phyloP scores from a whole-genome alignment of 2,329 filamentous ascomycete genomes.

The Sporothrix inflata region DNA sequence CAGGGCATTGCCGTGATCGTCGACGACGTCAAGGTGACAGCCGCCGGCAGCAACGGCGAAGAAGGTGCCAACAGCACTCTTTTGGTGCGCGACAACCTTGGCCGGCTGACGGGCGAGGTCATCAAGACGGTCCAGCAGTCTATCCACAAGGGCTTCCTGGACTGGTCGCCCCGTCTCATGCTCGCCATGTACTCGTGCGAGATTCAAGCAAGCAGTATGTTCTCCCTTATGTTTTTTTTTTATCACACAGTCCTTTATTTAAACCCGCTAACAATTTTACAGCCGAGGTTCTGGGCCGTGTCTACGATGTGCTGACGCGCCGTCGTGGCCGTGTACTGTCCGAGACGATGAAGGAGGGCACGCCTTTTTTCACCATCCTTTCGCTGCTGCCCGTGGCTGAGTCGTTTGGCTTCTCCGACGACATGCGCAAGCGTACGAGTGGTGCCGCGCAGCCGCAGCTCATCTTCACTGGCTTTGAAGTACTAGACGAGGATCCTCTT shows the following conservation, averaged over 20 bases:
- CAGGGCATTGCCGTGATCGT: conserved; percentile 92
- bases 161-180: conserved; percentile 94
- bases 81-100: conserved; percentile 61
- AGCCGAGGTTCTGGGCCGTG: conserved; percentile 90
- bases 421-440: conserved; percentile 92
- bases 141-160: conserved; percentile 84
- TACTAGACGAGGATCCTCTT: conserved; percentile 93
- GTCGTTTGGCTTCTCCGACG: conserved; percentile 93
- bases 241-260: neutral
- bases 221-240: neutral
- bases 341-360: conserved; percentile 92
- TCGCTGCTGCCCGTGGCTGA: conserved; percentile 89
- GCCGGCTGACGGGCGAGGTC: conserved; percentile 86
- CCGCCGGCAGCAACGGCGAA: conserved; percentile 51
- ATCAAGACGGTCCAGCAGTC: conserved; percentile 85
- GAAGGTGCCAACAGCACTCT: conserved; percentile 10
- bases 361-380: conserved; percentile 92
- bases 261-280: neutral
- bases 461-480: conserved; percentile 89
- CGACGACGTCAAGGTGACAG: conserved; percentile 71
- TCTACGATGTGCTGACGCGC: conserved; percentile 97
- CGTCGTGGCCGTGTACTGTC: conserved; percentile 86
- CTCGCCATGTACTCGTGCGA: conserved; percentile 98
- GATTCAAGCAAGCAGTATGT: conserved; percentile 86
- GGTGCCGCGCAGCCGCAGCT: conserved; percentile 91